These are phyloP conservation scores for Suillus subluteus DNA, from an alignment of 768 basidiomycete species.

Conservation along the genomic window DNA sequence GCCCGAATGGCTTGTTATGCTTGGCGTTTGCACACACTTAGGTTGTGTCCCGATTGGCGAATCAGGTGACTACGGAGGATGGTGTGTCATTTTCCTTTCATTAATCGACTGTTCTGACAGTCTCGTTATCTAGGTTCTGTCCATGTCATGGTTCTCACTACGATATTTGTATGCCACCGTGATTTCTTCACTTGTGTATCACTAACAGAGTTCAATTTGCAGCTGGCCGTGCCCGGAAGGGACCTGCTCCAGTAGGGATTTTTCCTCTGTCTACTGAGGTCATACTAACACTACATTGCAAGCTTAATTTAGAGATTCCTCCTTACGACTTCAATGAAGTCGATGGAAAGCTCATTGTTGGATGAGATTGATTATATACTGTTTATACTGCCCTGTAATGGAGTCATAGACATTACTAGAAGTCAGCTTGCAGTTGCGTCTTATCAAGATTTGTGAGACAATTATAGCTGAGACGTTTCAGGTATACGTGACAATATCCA, in stretches of 20 bases:
- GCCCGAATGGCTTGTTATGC: conserved; percentile 95
- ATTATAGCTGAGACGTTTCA: neutral
- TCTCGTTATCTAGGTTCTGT: conserved; percentile 70
- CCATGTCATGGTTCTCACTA: conserved; percentile 99
- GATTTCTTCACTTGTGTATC: conserved; percentile 4
- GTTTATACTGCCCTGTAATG: conserved; percentile 24
- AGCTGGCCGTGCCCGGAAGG: conserved; percentile 95
- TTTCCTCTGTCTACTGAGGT: neutral
- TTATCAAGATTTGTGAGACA: neutral
- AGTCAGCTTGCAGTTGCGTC: neutral
- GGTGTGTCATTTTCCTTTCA: conserved; percentile 53
- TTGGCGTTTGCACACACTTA: conserved; percentile 95
- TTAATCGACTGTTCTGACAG: neutral
- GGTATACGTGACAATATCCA: neutral
- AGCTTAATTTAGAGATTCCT: conserved; percentile 96
- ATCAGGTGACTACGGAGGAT: conserved; percentile 96
- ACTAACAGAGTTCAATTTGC: conserved; percentile 19
- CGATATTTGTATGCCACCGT: conserved; percentile 78
- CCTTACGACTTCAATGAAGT: conserved; percentile 85
- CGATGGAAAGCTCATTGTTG: conserved; percentile 85
- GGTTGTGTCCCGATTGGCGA: conserved; percentile 99
- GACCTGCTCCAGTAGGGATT: conserved; percentile 86
- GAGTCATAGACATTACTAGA: conserved; percentile 29
- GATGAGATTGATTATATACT: conserved; percentile 45
- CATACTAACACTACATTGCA: conserved; percentile 18